Evolutionary conservation across 768 basidiomycete species (phyloP).

Genomic region (Collybia sp.): DNA sequence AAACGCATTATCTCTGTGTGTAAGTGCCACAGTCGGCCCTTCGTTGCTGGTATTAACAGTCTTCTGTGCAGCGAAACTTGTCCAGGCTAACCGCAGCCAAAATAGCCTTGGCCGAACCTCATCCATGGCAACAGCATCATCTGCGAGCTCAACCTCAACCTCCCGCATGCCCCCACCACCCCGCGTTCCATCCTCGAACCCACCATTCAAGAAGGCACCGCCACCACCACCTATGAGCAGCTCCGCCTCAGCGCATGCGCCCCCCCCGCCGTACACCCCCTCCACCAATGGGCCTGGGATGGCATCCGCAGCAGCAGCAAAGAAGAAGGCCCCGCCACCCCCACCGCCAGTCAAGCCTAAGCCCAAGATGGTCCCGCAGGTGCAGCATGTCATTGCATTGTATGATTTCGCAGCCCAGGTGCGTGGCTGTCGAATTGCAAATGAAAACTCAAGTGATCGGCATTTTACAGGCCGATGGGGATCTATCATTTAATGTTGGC

Average conservation of each 20-base stretch:
- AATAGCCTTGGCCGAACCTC: conserved; percentile 26
- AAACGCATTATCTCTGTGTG: conserved; percentile 86
- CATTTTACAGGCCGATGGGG: conserved; percentile 70
- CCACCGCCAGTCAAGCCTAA: conserved; percentile 91
- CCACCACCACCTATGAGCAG: conserved; percentile 51
- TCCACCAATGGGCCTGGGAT: conserved; percentile 14
- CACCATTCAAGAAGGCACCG: conserved; percentile 40
- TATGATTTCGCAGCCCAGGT: conserved; percentile 95
- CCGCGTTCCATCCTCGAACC: conserved; percentile 19
- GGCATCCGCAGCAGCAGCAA: conserved; percentile 32
- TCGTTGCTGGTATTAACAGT: neutral
- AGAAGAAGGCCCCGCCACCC: conserved; percentile 83
- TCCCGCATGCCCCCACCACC: conserved; percentile 39
- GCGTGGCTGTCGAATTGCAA: conserved; percentile 13
- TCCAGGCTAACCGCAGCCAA: conserved; percentile 45
- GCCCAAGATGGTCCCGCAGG: conserved; percentile 59
- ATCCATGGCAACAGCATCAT: conserved; percentile 29
- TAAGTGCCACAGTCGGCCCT: conserved; percentile 31
- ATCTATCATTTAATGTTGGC: conserved; percentile 84
- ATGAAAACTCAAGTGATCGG: conserved; percentile 1
- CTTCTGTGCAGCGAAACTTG: conserved; percentile 52
- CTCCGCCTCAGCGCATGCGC: conserved; percentile 14
- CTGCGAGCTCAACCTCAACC: conserved; percentile 31
- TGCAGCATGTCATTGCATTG: conserved; percentile 83
- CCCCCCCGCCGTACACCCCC: conserved; percentile 46